A percentile compares a stretch with the other conserved stretches of the same genome.
phyloP scores from a whole-genome alignment of 1,284 basidiomycete species.

The Leccinum cinnamomeum region DNA sequence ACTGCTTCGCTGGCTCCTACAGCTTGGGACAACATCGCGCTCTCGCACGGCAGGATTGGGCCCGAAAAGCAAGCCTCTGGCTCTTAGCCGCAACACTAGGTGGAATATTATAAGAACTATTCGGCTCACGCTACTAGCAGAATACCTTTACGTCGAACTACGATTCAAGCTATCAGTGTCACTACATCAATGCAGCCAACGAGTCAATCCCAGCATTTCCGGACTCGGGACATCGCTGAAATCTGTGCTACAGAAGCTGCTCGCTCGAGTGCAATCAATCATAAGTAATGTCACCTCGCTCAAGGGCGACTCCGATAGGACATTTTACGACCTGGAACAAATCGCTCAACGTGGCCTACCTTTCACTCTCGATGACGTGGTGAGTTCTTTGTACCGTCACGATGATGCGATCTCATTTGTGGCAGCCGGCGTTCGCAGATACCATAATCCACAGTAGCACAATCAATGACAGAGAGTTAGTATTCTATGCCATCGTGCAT shows the following conservation, averaged over 20 bases:
- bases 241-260: conserved; percentile 14
- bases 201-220: background rate
- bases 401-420: background rate
- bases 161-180: background rate
- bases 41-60: no score
- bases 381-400: conserved; percentile 12
- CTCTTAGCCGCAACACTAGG: background rate
- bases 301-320: background rate
- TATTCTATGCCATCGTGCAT: background rate
- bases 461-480: conserved; percentile 58
- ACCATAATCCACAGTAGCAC: conserved; percentile 46
- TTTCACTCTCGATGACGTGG: conserved; percentile 22
- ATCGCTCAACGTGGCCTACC: conserved; percentile 24
- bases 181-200: background rate
- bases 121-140: background rate
- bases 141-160: background rate
- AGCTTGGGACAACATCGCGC: no score
- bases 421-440: conserved; percentile 54
- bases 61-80: no score
- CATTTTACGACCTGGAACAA: conserved; percentile 24
- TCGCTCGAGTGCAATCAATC: conserved; percentile 13
- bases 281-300: background rate
- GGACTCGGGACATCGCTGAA: conserved; percentile 3
- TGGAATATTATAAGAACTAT: background rate
- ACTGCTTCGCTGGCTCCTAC: no score